Percentiles rank a stretch among this genome's conserved stretches.
Conservation (phyloP, 257 asterid species). For the Striga asiatica region DNA sequence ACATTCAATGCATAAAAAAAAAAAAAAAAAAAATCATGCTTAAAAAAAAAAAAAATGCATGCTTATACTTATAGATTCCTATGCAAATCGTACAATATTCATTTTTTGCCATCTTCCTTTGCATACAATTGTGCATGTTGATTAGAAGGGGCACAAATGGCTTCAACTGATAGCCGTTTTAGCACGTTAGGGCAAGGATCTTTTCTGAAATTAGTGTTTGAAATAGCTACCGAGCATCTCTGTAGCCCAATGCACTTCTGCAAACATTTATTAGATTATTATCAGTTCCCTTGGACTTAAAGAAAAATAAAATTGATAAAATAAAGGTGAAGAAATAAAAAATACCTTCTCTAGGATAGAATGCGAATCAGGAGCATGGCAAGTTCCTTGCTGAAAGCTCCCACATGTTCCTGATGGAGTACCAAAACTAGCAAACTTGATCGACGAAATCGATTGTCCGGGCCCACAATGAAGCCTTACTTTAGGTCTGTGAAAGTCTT, state of each 20-base stretch:
- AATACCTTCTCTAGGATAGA: constrained; percentile 56
- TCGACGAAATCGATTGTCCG: constrained; percentile 63
- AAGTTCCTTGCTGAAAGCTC: constrained; percentile 71
- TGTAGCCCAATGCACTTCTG: constrained; percentile 77
- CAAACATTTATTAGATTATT: too few species aligned
- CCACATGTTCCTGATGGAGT: constrained; percentile 89
- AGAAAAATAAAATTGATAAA: too few species aligned
- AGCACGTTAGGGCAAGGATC: constrained; percentile 81
- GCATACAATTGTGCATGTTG: constrained; percentile 9
- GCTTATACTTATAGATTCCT: too few species aligned
- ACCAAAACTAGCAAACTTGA: constrained; percentile 94
- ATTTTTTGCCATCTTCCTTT: constrained; percentile 5
- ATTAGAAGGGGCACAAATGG: constrained; percentile 42
- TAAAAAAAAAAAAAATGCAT: too few species aligned
- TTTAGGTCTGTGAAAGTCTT: constrained; percentile 56
- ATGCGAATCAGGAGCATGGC: constrained; percentile 81
- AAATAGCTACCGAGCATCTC: constrained; percentile 62
- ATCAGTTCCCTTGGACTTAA: too few species aligned
- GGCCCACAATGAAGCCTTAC: constrained; percentile 59
- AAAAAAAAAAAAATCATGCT: too few species aligned
- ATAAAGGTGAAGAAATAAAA: not conserved
- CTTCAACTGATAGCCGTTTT: constrained; percentile 75
- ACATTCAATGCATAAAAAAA: not conserved
- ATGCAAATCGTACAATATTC: too few species aligned
- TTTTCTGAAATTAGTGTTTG: constrained; percentile 43